A percentile compares a stretch with the other conserved stretches of the same genome.
phyloP scores from a whole-genome alignment of 768 basidiomycete genomes.

The Panus rudis region DNA sequence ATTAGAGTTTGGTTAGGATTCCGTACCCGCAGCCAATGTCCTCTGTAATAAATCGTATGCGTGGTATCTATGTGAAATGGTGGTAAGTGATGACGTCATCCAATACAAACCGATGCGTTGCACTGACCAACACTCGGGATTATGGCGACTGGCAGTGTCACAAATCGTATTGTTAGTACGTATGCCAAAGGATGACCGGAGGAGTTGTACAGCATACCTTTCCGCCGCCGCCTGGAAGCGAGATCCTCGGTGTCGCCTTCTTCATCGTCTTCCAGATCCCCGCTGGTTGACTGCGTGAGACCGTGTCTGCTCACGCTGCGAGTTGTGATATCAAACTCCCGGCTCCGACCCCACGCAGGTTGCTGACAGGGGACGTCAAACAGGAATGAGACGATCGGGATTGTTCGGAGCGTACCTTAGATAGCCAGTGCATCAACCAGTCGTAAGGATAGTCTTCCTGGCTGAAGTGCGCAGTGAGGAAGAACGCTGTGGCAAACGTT shows the following conservation, averaged over 20 bases:
- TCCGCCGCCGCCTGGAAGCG: conserved; percentile 63
- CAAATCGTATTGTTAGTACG: neutral
- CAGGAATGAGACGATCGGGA: neutral
- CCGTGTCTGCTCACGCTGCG: conserved; percentile 60
- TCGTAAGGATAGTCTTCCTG: conserved; percentile 86
- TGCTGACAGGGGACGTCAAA: conserved; percentile 41
- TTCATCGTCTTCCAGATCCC: conserved; percentile 77
- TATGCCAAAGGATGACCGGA: neutral
- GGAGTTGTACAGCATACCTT: conserved; percentile 23
- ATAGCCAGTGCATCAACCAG: conserved; percentile 87
- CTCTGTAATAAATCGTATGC: conserved; percentile 85
- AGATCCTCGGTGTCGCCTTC: conserved; percentile 51
- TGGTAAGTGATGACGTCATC: conserved; percentile 12
- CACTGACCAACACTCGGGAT: conserved; percentile 74
- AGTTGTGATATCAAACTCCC: conserved; percentile 87
- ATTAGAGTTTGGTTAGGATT: conserved; percentile 4
- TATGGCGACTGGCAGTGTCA: conserved; percentile 51
- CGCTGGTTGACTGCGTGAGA: conserved; percentile 59
- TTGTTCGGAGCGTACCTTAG: conserved; percentile 45
- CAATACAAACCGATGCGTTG: conserved; percentile 7
- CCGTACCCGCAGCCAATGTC: conserved; percentile 79
- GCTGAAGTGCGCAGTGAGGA: conserved; percentile 83
- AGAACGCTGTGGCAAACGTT: conserved; percentile 50
- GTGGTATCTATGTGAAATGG: conserved; percentile 54
- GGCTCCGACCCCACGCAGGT: conserved; percentile 84